Evolutionary conservation across 768 basidiomycete genomes (phyloP).

Genomic region (Tulasnella sp.): DNA sequence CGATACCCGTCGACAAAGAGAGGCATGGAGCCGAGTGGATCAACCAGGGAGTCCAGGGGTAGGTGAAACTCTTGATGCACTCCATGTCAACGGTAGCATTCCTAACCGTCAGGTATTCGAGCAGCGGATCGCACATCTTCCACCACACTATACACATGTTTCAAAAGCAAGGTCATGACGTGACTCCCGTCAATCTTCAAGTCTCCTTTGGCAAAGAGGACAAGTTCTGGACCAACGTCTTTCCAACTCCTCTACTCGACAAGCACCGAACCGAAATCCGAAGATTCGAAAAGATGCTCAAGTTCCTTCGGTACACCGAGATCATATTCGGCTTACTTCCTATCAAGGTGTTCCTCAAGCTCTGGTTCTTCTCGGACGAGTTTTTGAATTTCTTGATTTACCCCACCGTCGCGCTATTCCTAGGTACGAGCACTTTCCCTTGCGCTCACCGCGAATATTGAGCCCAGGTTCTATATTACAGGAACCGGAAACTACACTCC

Average conservation of each 20-base stretch:
- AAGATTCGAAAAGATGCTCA: conserved; percentile 33
- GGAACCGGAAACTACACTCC: conserved; percentile 36
- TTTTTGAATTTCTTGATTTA: conserved; percentile 25
- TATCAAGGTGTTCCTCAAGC: conserved; percentile 35
- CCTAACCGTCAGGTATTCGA: neutral
- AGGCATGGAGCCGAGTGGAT: conserved; percentile 34
- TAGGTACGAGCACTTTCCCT: conserved; percentile 11
- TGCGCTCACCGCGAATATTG: neutral
- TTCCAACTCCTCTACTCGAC: conserved; percentile 36
- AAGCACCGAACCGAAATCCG: conserved; percentile 35
- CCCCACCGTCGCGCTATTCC: conserved; percentile 24
- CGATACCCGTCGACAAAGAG: conserved; percentile 35
- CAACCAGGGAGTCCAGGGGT: conserved; percentile 38
- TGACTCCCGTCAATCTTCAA: conserved; percentile 27
- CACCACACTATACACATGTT: conserved; percentile 37
- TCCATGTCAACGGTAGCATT: neutral
- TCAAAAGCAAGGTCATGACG: conserved; percentile 32
- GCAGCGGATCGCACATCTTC: conserved; percentile 30
- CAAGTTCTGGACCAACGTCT: conserved; percentile 40
- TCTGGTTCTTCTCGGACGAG: conserved; percentile 37
- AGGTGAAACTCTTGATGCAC: conserved; percentile 23
- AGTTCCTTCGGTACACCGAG: conserved; percentile 34
- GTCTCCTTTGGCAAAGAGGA: conserved; percentile 39
- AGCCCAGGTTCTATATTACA: conserved; percentile 5
- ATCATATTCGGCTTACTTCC: conserved; percentile 37